Evolutionary conservation across 192 early-diverging fungal species (phyloP).

Genomic region (Haplosporangium gracile): DNA sequence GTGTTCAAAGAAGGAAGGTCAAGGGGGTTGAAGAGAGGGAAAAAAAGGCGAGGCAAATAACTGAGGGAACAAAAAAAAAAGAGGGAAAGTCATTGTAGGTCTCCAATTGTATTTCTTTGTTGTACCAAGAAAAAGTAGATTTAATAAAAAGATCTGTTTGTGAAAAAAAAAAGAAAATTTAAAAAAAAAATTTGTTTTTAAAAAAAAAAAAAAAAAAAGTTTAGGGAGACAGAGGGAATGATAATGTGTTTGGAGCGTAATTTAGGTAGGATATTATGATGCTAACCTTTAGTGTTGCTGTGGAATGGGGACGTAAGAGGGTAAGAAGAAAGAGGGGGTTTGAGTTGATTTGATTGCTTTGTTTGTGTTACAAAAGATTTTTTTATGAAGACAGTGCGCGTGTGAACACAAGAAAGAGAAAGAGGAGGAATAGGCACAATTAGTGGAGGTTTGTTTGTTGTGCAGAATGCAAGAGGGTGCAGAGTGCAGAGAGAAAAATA

Average conservation of each 20-base stretch:
- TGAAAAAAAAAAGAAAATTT: background rate
- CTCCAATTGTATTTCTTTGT: background rate
- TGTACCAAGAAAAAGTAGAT: background rate
- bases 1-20: no score
- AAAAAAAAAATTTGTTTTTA: background rate
- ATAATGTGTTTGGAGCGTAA: background rate
- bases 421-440: background rate
- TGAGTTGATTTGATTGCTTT: no score
- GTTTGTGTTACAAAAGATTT: no score
- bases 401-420: background rate
- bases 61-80: background rate
- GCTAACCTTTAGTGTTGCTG: background rate
- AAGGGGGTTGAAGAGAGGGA: no score
- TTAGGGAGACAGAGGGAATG: background rate
- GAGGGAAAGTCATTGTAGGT: background rate
- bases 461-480: slow-evolving; percentile 4
- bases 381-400: background rate
- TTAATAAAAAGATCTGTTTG: background rate
- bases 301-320: background rate
- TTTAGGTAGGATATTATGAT: background rate
- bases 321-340: no score
- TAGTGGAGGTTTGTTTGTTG: background rate
- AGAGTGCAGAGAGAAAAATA: background rate
- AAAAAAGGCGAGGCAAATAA: no score
- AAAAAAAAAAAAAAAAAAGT: no score